phyloP scores from a whole-genome alignment of 768 basidiomycete species.

The Boletus rubroflammeus region DNA sequence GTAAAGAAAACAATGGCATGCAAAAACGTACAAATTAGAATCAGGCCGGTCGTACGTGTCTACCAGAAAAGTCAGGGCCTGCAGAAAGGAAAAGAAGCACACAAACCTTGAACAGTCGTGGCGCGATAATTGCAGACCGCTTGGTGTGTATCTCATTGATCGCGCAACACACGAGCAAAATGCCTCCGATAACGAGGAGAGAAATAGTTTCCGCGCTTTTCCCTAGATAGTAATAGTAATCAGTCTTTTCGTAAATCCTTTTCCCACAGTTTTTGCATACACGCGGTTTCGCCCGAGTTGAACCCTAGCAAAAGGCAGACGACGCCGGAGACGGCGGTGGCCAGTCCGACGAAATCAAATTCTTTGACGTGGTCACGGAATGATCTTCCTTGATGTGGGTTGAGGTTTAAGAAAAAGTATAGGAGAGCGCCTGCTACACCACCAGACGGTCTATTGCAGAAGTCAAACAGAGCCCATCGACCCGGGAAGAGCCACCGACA shows the following conservation, averaged over 20 bases:
- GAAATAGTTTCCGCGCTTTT: conserved; percentile 32
- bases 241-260: background rate
- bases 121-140: conserved; percentile 37
- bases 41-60: conserved; percentile 37
- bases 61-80: conserved; percentile 7
- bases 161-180: conserved; percentile 27
- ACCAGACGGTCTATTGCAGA: conserved; percentile 32
- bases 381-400: conserved; percentile 30
- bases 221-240: conserved; percentile 22
- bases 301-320: conserved; percentile 39
- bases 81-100: background rate
- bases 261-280: conserved; percentile 14
- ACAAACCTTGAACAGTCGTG: conserved; percentile 35
- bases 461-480: background rate
- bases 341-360: conserved; percentile 42
- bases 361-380: conserved; percentile 30
- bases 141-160: conserved; percentile 36
- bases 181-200: conserved; percentile 34
- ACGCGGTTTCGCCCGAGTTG: conserved; percentile 32
- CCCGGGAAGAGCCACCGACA: conserved; percentile 20
- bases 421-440: conserved; percentile 30
- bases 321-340: conserved; percentile 33
- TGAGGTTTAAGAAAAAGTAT: conserved; percentile 36
- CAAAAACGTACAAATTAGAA: conserved; percentile 33
- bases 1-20: conserved; percentile 34